phyloP scores from a whole-genome alignment of 2,329 filamentous ascomycete genomes.

The Zymoseptoria brevis region DNA sequence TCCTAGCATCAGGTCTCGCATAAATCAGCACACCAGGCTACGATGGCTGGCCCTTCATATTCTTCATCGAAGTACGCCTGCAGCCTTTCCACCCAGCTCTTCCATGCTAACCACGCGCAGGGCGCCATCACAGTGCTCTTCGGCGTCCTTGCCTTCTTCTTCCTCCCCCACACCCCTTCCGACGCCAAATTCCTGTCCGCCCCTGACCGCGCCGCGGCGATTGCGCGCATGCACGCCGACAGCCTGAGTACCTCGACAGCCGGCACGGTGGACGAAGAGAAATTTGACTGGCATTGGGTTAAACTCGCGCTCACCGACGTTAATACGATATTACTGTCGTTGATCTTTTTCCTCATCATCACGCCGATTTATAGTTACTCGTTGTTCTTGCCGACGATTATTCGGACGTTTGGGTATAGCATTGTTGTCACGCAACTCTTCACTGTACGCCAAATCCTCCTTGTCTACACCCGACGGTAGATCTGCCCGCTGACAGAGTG shows the following conservation, averaged over 20 bases:
- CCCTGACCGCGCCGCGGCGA: conserved; percentile 23
- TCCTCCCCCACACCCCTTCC: conserved; percentile 45
- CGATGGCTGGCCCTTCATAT: conserved; percentile 32
- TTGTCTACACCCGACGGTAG: too few relatives aligned
- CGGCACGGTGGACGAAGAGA: conserved; percentile 21
- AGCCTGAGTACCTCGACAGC: conserved; percentile 17
- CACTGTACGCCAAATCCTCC: conserved; percentile 14
- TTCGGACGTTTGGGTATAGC: conserved; percentile 35
- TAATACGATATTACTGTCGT: conserved; percentile 24
- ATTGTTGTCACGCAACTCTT: conserved; percentile 32
- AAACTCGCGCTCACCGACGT: conserved; percentile 23
- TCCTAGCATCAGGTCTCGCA: conserved; percentile 35
- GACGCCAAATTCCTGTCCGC: conserved; percentile 34
- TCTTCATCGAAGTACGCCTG: conserved; percentile 18
- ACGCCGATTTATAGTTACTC: conserved; percentile 35
- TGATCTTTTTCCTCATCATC: conserved; percentile 28
- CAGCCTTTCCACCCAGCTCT: neutral
- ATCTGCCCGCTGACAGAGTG: too few relatives aligned
- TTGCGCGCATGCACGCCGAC: conserved; percentile 26
- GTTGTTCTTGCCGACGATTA: conserved; percentile 40
- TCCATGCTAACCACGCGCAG: conserved; percentile 32
- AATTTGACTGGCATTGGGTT: conserved; percentile 25
- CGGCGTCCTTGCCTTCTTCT: conserved; percentile 47
- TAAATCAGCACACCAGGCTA: conserved; percentile 32
- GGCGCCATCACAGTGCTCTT: conserved; percentile 51